phyloP scores from a whole-genome alignment of 2,329 filamentous ascomycete species.

The Cadophora luteo-olivacea region DNA sequence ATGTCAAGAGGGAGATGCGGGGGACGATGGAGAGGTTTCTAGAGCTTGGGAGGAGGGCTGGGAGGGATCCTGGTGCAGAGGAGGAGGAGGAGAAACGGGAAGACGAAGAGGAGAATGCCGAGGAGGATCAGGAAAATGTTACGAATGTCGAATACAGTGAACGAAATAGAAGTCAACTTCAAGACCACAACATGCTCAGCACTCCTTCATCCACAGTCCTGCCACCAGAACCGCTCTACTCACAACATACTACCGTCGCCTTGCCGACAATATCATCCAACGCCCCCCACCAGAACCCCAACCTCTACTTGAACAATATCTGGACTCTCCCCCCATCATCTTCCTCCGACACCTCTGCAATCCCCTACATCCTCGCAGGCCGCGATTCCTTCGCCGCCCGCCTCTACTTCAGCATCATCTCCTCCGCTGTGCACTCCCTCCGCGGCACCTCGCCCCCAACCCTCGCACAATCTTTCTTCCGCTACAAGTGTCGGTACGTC shows the following conservation, averaged over 20 bases:
- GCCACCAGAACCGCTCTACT: not conserved
- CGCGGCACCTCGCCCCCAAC: slow-evolving; percentile 12
- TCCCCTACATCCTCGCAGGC: slow-evolving; percentile 33
- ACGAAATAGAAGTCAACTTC: not conserved
- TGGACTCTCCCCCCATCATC: not conserved
- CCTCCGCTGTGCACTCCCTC: slow-evolving; percentile 20
- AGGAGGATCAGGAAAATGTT: no score
- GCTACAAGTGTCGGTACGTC: slow-evolving; percentile 27
- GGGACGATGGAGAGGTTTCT: slow-evolving; percentile 26
- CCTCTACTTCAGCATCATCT: slow-evolving; percentile 33
- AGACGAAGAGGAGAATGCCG: not conserved
- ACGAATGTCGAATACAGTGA: no score
- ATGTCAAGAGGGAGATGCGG: slow-evolving; percentile 18
- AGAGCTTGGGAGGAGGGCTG: slow-evolving; percentile 20
- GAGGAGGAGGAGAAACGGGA: not conserved
- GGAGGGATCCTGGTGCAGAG: not conserved
- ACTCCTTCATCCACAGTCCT: not conserved
- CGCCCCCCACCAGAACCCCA: not conserved
- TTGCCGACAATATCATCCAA: not conserved
- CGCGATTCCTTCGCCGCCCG: slow-evolving; percentile 31
- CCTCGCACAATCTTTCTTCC: slow-evolving; percentile 24
- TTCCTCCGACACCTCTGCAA: slow-evolving; percentile 1
- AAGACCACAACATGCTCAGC: not conserved
- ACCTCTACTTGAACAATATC: slow-evolving; percentile 4
- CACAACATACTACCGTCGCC: not conserved